Evolutionary conservation across 768 basidiomycete genomes (phyloP).

Genomic region (Mycena vitilis): DNA sequence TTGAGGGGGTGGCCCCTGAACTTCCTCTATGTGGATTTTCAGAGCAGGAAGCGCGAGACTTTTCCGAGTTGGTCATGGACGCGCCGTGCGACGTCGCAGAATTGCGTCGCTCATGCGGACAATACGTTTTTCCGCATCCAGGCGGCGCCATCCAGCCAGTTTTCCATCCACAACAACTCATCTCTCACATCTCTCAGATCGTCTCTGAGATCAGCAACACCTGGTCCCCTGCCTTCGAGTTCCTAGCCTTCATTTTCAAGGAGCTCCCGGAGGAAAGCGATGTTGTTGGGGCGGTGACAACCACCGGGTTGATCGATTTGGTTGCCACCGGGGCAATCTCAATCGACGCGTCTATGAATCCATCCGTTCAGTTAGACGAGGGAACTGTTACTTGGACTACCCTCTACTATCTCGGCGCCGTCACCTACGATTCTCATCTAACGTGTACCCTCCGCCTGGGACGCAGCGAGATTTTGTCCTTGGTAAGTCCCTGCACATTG

Average conservation of each 20-base stretch:
- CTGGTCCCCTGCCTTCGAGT: too few species aligned
- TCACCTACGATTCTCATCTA: neutral
- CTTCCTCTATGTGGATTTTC: slow-evolving; percentile 15
- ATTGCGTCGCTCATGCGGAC: slow-evolving; percentile 9
- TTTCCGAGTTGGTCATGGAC: neutral
- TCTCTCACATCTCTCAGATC: neutral
- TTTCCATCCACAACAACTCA: slow-evolving; percentile 20
- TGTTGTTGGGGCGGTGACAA: neutral
- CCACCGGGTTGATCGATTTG: slow-evolving; percentile 11
- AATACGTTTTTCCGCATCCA: slow-evolving; percentile 3
- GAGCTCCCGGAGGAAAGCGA: neutral
- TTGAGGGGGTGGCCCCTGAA: neutral
- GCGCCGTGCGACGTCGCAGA: neutral
- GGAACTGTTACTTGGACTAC: neutral
- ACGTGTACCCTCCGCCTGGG: slow-evolving; percentile 1
- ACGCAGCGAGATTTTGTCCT: neutral
- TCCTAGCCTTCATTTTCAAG: neutral
- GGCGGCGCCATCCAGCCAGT: neutral
- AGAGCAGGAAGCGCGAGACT: slow-evolving; percentile 3
- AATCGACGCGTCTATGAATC: neutral
- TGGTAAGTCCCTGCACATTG: neutral
- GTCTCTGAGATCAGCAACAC: neutral
- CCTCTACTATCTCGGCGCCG: slow-evolving; percentile 7
- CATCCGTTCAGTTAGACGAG: neutral
- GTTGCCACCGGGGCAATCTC: slow-evolving; percentile 7